Percentiles rank a stretch among this genome's conserved stretches.
Conservation (phyloP, 306 rosid genomes). For the Abrus precatorius region DNA sequence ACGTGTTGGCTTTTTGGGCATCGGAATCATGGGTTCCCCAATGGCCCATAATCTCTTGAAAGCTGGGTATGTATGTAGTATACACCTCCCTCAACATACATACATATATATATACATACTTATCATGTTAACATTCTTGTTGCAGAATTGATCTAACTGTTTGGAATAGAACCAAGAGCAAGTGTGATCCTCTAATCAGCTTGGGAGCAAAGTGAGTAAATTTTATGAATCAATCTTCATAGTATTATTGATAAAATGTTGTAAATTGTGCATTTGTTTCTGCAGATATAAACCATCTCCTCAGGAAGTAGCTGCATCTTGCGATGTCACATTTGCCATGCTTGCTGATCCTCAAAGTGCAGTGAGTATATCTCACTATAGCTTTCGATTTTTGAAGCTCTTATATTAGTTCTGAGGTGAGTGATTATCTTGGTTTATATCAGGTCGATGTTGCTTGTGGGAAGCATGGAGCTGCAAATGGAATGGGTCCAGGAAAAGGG, state of each 20-base stretch:
- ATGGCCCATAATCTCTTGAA: constrained; percentile 89
- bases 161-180: constrained; percentile 96
- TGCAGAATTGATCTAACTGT: constrained; percentile 79
- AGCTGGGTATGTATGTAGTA: constrained; percentile 63
- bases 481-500: constrained; percentile 95
- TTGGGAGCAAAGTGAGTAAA: constrained; percentile 87
- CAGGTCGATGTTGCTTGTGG: constrained; percentile 92
- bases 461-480: constrained; percentile 78
- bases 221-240: too few relatives aligned
- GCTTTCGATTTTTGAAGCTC: constrained; percentile 17
- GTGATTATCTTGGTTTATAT: constrained; percentile 37
- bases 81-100: not conserved
- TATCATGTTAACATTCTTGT: not conserved
- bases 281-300: constrained; percentile 88
- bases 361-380: constrained; percentile 65
- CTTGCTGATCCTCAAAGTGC: constrained; percentile 98
- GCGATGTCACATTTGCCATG: constrained; percentile 97
- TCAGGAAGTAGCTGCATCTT: constrained; percentile 89
- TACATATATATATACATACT: not conserved
- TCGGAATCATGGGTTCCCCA: constrained; percentile 97
- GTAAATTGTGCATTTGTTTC: not conserved
- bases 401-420: constrained; percentile 28
- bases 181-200: constrained; percentile 84
- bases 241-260: too few relatives aligned
- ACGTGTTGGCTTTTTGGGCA: constrained; percentile 82